Evolutionary conservation across 2,329 filamentous ascomycete species (phyloP), one percentile per base, ranked within the genome.

Genomic region (Aspergillus jensenii): DNA sequence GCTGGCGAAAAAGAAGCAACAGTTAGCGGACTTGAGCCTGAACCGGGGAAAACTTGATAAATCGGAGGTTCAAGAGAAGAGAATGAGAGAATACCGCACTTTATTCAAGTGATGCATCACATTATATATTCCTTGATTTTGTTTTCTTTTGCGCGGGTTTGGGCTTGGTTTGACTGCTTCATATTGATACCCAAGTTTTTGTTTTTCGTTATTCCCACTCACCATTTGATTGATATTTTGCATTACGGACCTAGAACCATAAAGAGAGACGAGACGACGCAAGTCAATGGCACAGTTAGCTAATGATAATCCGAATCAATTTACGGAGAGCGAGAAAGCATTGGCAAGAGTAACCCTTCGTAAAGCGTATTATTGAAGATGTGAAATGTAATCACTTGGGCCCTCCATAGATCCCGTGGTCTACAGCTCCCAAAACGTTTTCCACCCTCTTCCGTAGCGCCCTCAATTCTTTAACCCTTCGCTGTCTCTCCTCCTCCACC

Each of bases 1-100:
- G 67, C 78, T 99, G 61, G 93, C 97, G 74, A 86, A 90, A 58
- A 96, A 95, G 83, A 99, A 99, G 82, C 90, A 89, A 78, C 89
- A 91, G 73, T 78, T 99, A 52, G 95, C 95, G 0, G 91, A 90
- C 69, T 80, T 98, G 64, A 93, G 90, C 70, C 88, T 96, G 88
- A 90, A 90, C 62, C 82, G 84, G 71, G 82, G 68, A 75, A 88
- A 78, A 77, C 59, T 77, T 72, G 82, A 81, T 56, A 86, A 84
- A 72, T 76, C 77, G 5, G 85, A 90, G 70, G 81, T 84, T 45
- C 86, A 87, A 6, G 85, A 86, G 76, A 82, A 88, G 77, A 85
- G 81, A 55, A 76, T 89, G 70, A 80, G 84, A 67, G 84, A 87
- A 67, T 75, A 88, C 65, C 78, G 81, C 68, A 81, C 78, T 66